Conservation (phyloP, 306 rosid species). For the Cercis canadensis region DNA sequence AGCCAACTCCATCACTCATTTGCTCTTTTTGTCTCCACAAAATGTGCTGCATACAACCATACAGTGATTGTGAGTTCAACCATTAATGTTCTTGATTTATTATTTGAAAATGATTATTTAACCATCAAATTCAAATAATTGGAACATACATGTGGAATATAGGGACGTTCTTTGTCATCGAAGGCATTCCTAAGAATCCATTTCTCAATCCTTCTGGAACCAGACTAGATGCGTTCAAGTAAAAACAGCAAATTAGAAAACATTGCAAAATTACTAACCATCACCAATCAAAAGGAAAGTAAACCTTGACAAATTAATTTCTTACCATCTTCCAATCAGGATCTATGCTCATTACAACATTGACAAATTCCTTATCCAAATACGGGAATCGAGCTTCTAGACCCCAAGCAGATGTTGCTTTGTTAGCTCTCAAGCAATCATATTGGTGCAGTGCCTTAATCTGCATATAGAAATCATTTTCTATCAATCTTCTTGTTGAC, state of each 20-base stretch:
- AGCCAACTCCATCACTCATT: constrained; percentile 97
- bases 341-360: constrained; percentile 85
- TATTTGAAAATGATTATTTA: constrained; percentile 38
- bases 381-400: constrained; percentile 94
- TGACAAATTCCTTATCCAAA: constrained; percentile 80
- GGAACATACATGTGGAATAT: constrained; percentile 81
- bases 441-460: constrained; percentile 88
- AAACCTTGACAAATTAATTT: too few relatives aligned
- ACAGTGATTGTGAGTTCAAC: too few relatives aligned
- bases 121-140: not conserved
- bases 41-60: constrained; percentile 71
- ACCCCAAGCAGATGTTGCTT: constrained; percentile 95
- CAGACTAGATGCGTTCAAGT: not conserved
- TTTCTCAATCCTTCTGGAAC: constrained; percentile 90
- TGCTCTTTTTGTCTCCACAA: constrained; percentile 95
- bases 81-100: too few relatives aligned
- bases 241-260: constrained; percentile 2
- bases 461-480: constrained; percentile 50
- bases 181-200: constrained; percentile 90
- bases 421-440: constrained; percentile 92
- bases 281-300: too few relatives aligned
- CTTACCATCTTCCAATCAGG: constrained; percentile 79
- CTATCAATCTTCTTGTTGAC: constrained; percentile 13
- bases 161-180: constrained; percentile 87
- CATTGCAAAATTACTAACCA: too few relatives aligned